Base-by-base conservation (phyloP, 208 protist species). In the Leishmania arabica region DNA sequence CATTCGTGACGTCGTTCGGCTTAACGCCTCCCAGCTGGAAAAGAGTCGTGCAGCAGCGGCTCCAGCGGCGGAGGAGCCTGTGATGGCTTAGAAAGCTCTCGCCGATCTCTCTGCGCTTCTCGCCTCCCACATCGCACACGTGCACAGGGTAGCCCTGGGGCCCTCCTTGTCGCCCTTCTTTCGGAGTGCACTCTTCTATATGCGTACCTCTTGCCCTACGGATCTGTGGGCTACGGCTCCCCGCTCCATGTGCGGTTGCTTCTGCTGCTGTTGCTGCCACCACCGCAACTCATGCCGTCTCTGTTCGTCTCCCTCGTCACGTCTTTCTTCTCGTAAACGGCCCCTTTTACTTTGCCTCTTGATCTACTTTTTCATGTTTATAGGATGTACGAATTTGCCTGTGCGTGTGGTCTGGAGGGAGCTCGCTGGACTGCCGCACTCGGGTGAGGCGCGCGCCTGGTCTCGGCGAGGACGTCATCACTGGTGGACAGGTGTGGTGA, bases 1-100 rank as follows among this genome's bases (percentile, higher is more conserved):
- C 27, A 97, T 98, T 83, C 91, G 89, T 3, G 92, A 96, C 78
- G 93, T 95, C 56, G 93, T 97, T 45, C 73, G 84, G 19, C 81
- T 91, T 70, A 95, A 96, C 79, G 79, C 89, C 24, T 58, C 79
- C 21, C 84, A 87, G 70, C 51, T 95, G 64, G 85, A 69, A 1
- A 70, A 89, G 76, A 91, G 84, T 75, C 84, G 77, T 45, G 69
- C 78, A 47, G 69, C 82, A 21, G 51, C 51, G 7, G 31, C 8
- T 34, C 1, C 11, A 17, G 45, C 37, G 71, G 27, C 1, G 51
- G 68, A 82, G 70, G 27, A 72, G 7, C 40, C 71, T 3, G 31
- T 68, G 24, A 6, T 54, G 51, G 65, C 42, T 56, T 77, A 82
- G 37, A n/a, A 40, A 6, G 40, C 51, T 45, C 19, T 60, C 71